phyloP scores from a whole-genome alignment of 1,139 yeast species.

The Protomyces inouyei region DNA sequence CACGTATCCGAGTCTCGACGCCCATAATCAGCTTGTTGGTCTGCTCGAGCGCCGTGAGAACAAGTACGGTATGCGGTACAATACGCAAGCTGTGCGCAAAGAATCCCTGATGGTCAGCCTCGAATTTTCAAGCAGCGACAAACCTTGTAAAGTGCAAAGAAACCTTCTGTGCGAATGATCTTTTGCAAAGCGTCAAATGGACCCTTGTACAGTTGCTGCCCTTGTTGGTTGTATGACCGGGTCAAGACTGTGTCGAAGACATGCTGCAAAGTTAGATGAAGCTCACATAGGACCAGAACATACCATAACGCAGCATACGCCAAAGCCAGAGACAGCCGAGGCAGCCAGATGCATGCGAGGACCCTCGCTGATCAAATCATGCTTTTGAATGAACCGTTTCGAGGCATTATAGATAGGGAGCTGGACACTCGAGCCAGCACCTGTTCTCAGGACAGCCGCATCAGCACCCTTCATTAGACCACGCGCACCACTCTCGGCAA shows the following conservation, averaged over 20 bases:
- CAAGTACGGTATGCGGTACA: slow-evolving; percentile 66
- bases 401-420: slow-evolving; percentile 84
- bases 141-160: slow-evolving; percentile 70
- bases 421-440: slow-evolving; percentile 93
- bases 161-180: slow-evolving; percentile 79
- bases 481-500: slow-evolving; percentile 60
- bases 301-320: slow-evolving; percentile 83
- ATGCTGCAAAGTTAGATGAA: background rate
- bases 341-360: slow-evolving; percentile 68
- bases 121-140: background rate
- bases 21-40: slow-evolving; percentile 23
- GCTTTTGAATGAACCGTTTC: slow-evolving; percentile 52
- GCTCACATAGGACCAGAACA: slow-evolving; percentile 29
- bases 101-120: slow-evolving; percentile 51
- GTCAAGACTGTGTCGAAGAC: slow-evolving; percentile 86
- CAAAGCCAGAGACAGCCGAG: slow-evolving; percentile 77
- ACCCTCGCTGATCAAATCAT: slow-evolving; percentile 56
- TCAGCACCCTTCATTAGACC: slow-evolving; percentile 89
- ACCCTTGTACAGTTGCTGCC: slow-evolving; percentile 67
- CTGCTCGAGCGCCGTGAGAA: slow-evolving; percentile 22
- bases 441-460: slow-evolving; percentile 90
- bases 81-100: slow-evolving; percentile 86
- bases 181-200: slow-evolving; percentile 84
- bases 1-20: slow-evolving; percentile 6
- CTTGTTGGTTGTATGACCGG: slow-evolving; percentile 90